These are phyloP conservation scores for Colletotrichum melonis DNA, from an alignment of 2,329 filamentous ascomycete genomes.

Conservation along the genomic window DNA sequence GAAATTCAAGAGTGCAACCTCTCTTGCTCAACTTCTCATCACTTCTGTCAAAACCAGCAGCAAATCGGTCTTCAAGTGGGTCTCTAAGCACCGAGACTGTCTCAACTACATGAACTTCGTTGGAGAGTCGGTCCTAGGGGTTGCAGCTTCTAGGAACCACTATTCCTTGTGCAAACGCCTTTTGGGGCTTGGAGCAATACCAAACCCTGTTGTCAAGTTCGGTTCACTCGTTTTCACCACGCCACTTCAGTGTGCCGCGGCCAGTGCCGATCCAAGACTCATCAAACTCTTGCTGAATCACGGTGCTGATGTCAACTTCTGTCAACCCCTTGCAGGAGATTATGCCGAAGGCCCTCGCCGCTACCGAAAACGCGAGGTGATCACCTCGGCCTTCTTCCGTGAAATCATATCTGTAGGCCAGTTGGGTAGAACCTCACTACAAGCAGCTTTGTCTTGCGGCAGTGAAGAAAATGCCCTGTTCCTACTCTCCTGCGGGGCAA, in stretches of 20 bases:
- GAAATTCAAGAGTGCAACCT: background rate
- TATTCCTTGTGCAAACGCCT: background rate
- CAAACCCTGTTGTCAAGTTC: background rate
- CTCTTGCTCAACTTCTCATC: background rate
- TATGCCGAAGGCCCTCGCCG: background rate
- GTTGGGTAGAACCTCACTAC: background rate
- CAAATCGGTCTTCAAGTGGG: background rate
- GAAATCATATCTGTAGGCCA: background rate
- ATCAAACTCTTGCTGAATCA: fast-evolving
- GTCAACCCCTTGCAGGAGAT: background rate
- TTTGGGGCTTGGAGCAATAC: background rate
- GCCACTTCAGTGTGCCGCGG: background rate
- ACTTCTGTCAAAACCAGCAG: background rate
- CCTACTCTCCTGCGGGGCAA: background rate
- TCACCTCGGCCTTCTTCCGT: fast-evolving
- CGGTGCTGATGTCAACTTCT: background rate
- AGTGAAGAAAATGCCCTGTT: fast-evolving
- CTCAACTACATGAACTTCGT: background rate
- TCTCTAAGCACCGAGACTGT: background rate
- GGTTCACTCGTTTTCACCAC: fast-evolving
- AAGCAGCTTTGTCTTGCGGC: background rate
- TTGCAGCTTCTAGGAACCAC: background rate
- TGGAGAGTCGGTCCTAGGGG: background rate
- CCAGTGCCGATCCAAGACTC: fast-evolving
- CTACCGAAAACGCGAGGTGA: background rate